Base-by-base conservation (phyloP, 331 rosid genomes). In the Stylosanthes scabra region DNA sequence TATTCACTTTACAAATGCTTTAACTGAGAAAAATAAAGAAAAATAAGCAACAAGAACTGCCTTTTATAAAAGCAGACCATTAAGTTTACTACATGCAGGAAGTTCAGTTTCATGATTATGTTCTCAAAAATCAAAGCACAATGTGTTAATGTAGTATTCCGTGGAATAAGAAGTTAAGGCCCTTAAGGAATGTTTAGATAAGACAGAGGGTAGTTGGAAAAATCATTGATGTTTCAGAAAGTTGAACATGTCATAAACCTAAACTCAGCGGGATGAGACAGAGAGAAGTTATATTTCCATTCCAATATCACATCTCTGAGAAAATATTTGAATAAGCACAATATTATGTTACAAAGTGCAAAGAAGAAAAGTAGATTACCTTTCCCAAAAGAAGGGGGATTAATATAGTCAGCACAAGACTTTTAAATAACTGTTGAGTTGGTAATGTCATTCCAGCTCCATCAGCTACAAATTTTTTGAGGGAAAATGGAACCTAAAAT, bases 371-470 rank as follows among this genome's bases (percentile, higher is more conserved):
- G 15, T 62, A 13, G 39, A 71, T 79, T 78, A 93, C 98, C 97
- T 94, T 94, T 72, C 96, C 98, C 75, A 94, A 69, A 66, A 87
- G 82, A 74, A 94, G 85, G 59, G 98, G 97, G 63, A 88, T 68
- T 80, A 91, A 78, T 78, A 94, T 85, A 39, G 87, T 88, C 62
- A 84, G 78, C 50, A 89, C 84, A 49, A 94, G 96, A 84, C 93
- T 91, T 84, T 77, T 86, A 69, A 91, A 83, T 59, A 94, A 86
- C 59, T 94, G 91, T 82, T 84, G 72, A 37, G 96, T 89, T 52
- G 98, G 98, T 83, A 94, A 74, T 66, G 91, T 45, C 41, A 89
- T 83, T 74, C 97, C 98, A 83, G 86, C 93, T 81, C 98, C 98
- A 69, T 41, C 83, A 57, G 96, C 97, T 72, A 94, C 68, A 79